These are phyloP conservation scores for Ceratobasidium sp. DNA, from an alignment of 1,284 basidiomycete species.

Conservation along the genomic window DNA sequence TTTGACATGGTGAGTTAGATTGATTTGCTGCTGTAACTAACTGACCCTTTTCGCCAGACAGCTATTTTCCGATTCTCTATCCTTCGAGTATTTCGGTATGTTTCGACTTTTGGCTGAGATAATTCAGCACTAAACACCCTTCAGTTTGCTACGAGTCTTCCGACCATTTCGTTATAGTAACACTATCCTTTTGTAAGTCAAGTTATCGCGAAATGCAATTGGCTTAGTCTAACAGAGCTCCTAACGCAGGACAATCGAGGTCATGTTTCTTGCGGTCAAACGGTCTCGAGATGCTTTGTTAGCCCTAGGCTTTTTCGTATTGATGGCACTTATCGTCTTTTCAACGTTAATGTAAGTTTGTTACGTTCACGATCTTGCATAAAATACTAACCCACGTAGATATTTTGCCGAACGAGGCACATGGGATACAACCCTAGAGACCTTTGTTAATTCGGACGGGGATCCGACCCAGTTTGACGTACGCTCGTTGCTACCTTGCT, in stretches of 20 bases:
- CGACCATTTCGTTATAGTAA: slow-evolving; percentile 85
- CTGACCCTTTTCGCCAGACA: slow-evolving; percentile 59
- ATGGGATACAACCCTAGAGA: slow-evolving; percentile 81
- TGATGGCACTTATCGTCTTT: slow-evolving; percentile 85
- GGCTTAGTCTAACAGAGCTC: background rate
- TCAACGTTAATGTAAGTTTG: slow-evolving; percentile 79
- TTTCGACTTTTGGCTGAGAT: background rate
- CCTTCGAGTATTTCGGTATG: slow-evolving; percentile 50
- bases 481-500: slow-evolving; percentile 47
- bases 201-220: background rate
- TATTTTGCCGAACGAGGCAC: slow-evolving; percentile 89
- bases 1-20: slow-evolving; percentile 78
- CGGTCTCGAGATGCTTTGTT: slow-evolving; percentile 86
- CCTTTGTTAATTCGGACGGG: slow-evolving; percentile 84
- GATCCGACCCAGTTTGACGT: slow-evolving; percentile 80
- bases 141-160: slow-evolving; percentile 86
- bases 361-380: background rate
- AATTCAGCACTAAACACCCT: slow-evolving; percentile 63
- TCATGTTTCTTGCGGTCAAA: slow-evolving; percentile 89
- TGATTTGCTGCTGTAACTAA: background rate
- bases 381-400: slow-evolving; percentile 53
- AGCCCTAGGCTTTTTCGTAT: slow-evolving; percentile 88
- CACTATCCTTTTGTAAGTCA: slow-evolving; percentile 77
- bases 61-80: slow-evolving; percentile 90
- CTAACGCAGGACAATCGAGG: slow-evolving; percentile 73